Base-by-base conservation (phyloP, 2,329 filamentous ascomycete genomes). In the Pseudopyrenochaeta lycopersici region DNA sequence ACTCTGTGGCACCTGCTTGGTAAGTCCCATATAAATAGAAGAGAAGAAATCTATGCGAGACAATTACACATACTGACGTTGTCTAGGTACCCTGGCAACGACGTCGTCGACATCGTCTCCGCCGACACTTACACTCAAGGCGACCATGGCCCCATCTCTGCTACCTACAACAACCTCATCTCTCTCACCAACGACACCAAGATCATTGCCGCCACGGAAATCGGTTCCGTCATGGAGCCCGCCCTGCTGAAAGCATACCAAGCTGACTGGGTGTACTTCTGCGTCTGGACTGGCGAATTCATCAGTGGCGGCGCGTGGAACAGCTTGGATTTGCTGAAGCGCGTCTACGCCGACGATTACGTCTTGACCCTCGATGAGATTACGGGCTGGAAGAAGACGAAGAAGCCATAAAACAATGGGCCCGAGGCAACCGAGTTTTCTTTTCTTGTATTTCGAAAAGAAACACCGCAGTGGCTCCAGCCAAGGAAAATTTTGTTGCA, bases 221-320 rank as follows among this genome's bases (percentile, higher is more conserved):
- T 82, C 0, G 81, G 81, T 10, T 75, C 76, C 11, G 76, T 81
- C 2, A 80, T 81, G 43, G 72, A 77, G n/a, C 78, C 78, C 0
- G 67, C 67, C 1, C 67, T 73, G 35, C 64, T 82, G 3, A 68
- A 76, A 56, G 76, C 77, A 3, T 82, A 81, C 56, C 72, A 77
- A 58, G 76, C 80, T 0, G 75, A 82, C 56, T 82, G 81, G 81
- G 68, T 77, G 30, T 82, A 77, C 67, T 83, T 82, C 53, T 73
- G 72, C 31, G 77, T 80, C 5, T 83, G 81, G 81, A 68, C 69
- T 10, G 78, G 77, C 3, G 73, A 74, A 0, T 82, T 74, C 52
- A 79, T 82, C 59, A 72, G 75, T 50, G 77, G 77, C 23, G 67
- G 72, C 0, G 63, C 62, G 14, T 80, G 76, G 73, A 82, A 82